Base-by-base conservation (phyloP, 305 asterid genomes). In the Fraxinus xanthoxyloides region DNA sequence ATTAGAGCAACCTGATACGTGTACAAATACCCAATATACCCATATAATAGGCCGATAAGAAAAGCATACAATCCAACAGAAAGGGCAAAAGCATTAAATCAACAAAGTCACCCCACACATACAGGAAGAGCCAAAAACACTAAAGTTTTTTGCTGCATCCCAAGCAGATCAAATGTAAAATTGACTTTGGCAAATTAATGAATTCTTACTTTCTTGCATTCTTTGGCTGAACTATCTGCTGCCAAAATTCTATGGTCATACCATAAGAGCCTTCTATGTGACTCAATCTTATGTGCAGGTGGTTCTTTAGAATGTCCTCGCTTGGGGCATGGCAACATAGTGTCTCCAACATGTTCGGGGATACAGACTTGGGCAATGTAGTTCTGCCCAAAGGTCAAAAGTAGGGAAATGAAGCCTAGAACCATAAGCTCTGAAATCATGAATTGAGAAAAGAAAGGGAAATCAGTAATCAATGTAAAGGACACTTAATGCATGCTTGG, bases 331-430 rank as follows among this genome's bases (percentile, higher is more conserved):
- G 98, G 97, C 87, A 91, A 84, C 93, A 94, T 88, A 4, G 93
- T 89, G 77, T 80, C 61, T 10, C 90, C 91, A 8, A 90, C 38
- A 3, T 79, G 67, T 5, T 83, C 82, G 5, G 97, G 90, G 54
- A 94, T 89, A 86, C 98, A 94, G 26, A 94, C 89, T 83, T 81
- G 54, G 34, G 94, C 85, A 26, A 94, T 91, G 90, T 91, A 91
- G 84, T 85, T 89, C 84, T 94, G 97, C 70, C 97, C 89, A 82
- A 94, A 94, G 46, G 96, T 92, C 67, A 94, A 90, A 73, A 92
- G 89, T 30, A 94, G 86, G 38, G 98, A 94, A 84, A 94, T 94
- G 88, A 94, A 94, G 54, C 95, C 98, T 36, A 94, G 89, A 83
- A 92, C 84, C 94, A 91, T 91, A 69, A 91, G 92, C 89, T 91